These are phyloP conservation scores for Verticillium klebahnii DNA, from an alignment of 2,329 filamentous ascomycete genomes.

Conservation along the genomic window DNA sequence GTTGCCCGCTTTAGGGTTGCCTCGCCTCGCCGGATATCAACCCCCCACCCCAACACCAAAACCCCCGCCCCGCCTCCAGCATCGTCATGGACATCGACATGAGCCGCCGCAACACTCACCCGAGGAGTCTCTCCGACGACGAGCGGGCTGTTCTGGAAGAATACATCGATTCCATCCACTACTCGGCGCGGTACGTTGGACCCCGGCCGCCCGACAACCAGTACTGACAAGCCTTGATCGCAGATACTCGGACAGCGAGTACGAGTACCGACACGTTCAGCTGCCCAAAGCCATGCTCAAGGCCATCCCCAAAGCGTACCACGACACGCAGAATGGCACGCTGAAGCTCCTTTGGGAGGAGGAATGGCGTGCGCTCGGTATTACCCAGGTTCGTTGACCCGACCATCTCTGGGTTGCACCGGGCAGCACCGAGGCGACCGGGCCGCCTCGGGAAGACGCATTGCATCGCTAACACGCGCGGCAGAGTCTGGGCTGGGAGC, in stretches of 20 bases:
- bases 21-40: background rate
- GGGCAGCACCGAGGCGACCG: background rate
- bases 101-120: constrained; percentile 79
- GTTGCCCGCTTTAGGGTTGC: background rate
- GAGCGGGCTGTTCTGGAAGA: constrained; percentile 85
- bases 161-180: constrained; percentile 90
- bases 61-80: background rate
- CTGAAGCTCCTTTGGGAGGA: constrained; percentile 97
- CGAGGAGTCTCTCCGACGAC: constrained; percentile 71
- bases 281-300: constrained; percentile 98
- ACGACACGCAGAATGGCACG: constrained; percentile 83
- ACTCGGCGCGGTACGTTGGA: constrained; percentile 72
- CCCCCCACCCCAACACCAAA: background rate
- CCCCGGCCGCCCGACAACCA: background rate
- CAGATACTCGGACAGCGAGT: constrained; percentile 90
- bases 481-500: constrained; percentile 96
- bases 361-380: constrained; percentile 94
- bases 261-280: constrained; percentile 96
- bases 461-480: constrained; percentile 2
- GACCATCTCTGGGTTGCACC: background rate
- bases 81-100: constrained; percentile 63
- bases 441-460: background rate
- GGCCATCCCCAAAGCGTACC: constrained; percentile 90
- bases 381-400: constrained; percentile 72
- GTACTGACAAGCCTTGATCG: constrained; percentile 5